phyloP scores from a whole-genome alignment of 1,284 basidiomycete genomes.

The Cryptococcus jaspeensis region DNA sequence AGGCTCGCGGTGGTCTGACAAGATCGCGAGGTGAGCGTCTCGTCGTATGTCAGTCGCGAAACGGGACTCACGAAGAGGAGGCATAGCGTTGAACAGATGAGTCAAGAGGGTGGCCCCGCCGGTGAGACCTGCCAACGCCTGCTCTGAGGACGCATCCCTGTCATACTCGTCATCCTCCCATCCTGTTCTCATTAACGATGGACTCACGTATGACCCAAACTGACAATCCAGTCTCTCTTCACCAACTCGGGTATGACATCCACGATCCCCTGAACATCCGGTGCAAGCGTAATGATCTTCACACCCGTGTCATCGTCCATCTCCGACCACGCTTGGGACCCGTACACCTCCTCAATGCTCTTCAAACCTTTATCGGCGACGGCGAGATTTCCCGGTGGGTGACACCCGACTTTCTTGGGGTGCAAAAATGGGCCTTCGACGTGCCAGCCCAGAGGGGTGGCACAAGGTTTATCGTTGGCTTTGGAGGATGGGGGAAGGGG shows the following conservation, averaged over 20 bases:
- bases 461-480: constrained; percentile 54
- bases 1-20: constrained; percentile 42
- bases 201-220: constrained; percentile 77
- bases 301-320: constrained; percentile 52
- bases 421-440: constrained; percentile 82
- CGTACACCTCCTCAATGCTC: constrained; percentile 71
- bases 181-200: no score
- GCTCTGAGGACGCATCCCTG: constrained; percentile 35
- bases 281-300: constrained; percentile 80
- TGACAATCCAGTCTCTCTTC: constrained; percentile 69
- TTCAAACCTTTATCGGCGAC: constrained; percentile 14
- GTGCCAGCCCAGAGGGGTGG: constrained; percentile 69
- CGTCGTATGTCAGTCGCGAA: neutral
- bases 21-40: neutral
- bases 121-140: constrained; percentile 35
- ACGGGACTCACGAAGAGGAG: neutral
- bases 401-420: constrained; percentile 70
- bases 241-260: constrained; percentile 62
- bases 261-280: constrained; percentile 80
- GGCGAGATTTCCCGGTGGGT: constrained; percentile 67
- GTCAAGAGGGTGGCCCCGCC: constrained; percentile 73
- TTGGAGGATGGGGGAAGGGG: neutral
- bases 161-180: neutral
- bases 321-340: constrained; percentile 30
- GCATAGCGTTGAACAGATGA: constrained; percentile 71